Base-by-base conservation (phyloP, 2,329 filamentous ascomycete species). In the Pseudodiploospora longispora region DNA sequence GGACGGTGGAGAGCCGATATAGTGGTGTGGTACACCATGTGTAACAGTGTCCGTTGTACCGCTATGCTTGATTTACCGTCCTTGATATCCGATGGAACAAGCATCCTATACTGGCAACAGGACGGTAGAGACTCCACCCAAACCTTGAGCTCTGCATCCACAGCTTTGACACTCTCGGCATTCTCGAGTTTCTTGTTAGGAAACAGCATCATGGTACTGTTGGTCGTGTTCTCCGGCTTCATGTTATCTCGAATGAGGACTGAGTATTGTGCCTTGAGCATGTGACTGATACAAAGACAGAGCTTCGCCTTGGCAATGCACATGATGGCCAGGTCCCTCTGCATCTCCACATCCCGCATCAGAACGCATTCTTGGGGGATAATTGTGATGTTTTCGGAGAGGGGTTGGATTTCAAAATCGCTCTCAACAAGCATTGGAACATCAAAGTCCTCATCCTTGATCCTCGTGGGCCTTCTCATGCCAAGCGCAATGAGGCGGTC, bases 11-110 rank as follows among this genome's bases (percentile, higher is more conserved):
- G 74, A 3, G 91, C 91, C 42, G 88, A 95, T 12, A 94, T 76
- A 1, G 90, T 94, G 2, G 91, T 94, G 62, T 89, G 86, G 64
- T 94, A 95, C 2, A 95, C 82, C 84, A 96, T 94, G 63, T 95
- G 88, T 32, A 97, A 70, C 19, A 96, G 72, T n/a, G 86, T 87
- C 39, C 87, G 79, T 60, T 95, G 88, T 3, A 95, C 71, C 0
- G 74, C 74, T 41, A 80, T 56, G 6, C 77, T 78, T 4, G 79
- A 72, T 34, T 74, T 72, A 31, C 81, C 82, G 12, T 80, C 73
- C 42, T 77, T 72, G 40, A 79, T 63, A 47, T 82, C 82, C 45
- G 72, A 59, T 9, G 69, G 64, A 31, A 69, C 73, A 19, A 80
- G 63, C 5, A 70, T 68, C 10, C 75, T 70, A 53, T 93, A 90